Evolutionary conservation across 2,329 filamentous ascomycete genomes (phyloP), one percentile per base, ranked within the genome.

Genomic region (Colletotrichum echinochloae): DNA sequence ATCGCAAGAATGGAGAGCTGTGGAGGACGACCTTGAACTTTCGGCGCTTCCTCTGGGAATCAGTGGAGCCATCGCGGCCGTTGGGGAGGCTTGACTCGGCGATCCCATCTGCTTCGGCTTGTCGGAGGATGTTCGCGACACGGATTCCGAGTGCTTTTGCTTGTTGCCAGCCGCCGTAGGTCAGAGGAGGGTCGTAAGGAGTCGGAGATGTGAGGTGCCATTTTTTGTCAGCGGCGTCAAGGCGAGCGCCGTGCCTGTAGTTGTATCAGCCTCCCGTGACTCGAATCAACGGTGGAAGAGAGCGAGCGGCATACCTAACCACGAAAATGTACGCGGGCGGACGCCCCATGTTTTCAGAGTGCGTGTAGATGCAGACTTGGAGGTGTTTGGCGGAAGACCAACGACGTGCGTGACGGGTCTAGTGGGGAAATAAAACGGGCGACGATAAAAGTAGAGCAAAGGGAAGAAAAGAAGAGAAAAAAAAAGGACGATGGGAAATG

Each of bases 141-240:
- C 94, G 91, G 72, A 90, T 87, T 20, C 96, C 96, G 30, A 98
- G 88, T 6, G 91, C 89, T 75, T 92, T 91, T 64, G 93, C 91
- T 81, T 98, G 96, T 18, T 91, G 89, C 92, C 96, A 98, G 74
- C 96, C 96, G 75, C 94, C 93, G 78, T 98, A 98, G 3, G 95
- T 97, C 68, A 99, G 86, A 60, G 96, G 96, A 74, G 96, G 94
- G 74, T 99, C 95, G 84, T 98, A 99, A 2, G 96, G 96, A 7
- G 94, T 95, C 1, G 95, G 93, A 7, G 96, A 97, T 37, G 93
- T 92, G 65, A 97, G 87, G 80, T 98, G 94, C 96, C 96, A 99
- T 80, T 94, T 90, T 79, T 95, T 94, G 85, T 99, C 95, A 72
- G 95, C 94, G 66, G 94, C 94, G 80, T 99, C 96, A 68, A 99